A percentile compares a stretch with the other conserved stretches of the same genome.
Conservation (phyloP, 2,329 filamentous ascomycete genomes). For the Gnomoniopsis sp. region DNA sequence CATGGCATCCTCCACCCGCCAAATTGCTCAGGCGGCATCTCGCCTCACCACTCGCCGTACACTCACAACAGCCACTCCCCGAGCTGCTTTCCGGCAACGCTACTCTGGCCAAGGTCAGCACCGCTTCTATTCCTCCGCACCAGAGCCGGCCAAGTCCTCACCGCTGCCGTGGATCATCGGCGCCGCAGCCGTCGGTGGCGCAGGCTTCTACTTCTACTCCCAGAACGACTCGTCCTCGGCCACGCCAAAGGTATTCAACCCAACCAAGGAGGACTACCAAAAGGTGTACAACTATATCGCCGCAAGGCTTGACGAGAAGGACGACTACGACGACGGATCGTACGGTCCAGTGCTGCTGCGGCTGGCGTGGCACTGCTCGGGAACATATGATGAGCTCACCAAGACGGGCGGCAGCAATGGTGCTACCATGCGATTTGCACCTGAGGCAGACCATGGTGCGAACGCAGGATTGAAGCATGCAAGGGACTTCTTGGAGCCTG, state of each 20-base stretch:
- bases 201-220: conserved; percentile 65
- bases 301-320: conserved; percentile 74
- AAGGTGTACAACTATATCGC: conserved; percentile 91
- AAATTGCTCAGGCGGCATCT: conserved; percentile 56
- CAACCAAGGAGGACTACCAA: conserved; percentile 86
- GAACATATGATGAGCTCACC: conserved; percentile 87
- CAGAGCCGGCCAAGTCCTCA: conserved; percentile 47
- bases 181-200: conserved; percentile 55
- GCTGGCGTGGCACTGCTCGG: conserved; percentile 90
- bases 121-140: conserved; percentile 69
- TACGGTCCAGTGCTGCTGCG: conserved; percentile 89
- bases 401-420: conserved; percentile 92
- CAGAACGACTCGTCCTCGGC: conserved; percentile 49
- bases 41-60: conserved; percentile 57
- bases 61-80: conserved; percentile 52
- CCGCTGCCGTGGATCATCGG: conserved; percentile 56
- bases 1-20: conserved; percentile 49
- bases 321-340: conserved; percentile 94
- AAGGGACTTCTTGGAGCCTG: conserved; percentile 87
- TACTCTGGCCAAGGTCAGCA: conserved; percentile 44
- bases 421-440: conserved; percentile 92
- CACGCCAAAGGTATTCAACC: conserved; percentile 55
- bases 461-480: conserved; percentile 86
- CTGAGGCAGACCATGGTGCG: conserved; percentile 85
- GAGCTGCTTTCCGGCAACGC: conserved; percentile 69